phyloP scores from a whole-genome alignment of 306 rosid species.

The Cicer yamashitae region DNA sequence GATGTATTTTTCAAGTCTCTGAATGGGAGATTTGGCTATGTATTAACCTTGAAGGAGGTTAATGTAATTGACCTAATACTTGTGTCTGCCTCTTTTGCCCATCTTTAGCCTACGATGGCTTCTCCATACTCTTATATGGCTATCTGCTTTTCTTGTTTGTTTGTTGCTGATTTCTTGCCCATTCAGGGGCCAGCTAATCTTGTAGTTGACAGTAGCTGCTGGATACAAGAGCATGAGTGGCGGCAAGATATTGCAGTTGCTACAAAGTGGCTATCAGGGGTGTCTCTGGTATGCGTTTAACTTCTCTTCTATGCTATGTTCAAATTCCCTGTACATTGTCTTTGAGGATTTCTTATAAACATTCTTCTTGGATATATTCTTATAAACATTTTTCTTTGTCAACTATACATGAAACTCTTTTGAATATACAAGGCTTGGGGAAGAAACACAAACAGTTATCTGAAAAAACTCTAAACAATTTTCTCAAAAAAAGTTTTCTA shows the following conservation, averaged over 20 bases:
- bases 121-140: neutral
- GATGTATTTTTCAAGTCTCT: slow-evolving; percentile 7
- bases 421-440: neutral
- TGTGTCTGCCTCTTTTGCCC: slow-evolving; percentile 25
- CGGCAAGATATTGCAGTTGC: slow-evolving; percentile 94
- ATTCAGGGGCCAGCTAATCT: slow-evolving; percentile 83
- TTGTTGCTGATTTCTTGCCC: slow-evolving; percentile 42
- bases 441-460: neutral
- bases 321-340: slow-evolving; percentile 12
- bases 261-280: slow-evolving; percentile 97
- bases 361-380: neutral
- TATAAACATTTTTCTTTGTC: neutral
- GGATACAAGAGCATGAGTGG: slow-evolving; percentile 95
- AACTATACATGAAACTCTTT: neutral
- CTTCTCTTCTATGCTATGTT: slow-evolving; percentile 41
- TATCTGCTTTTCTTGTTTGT: neutral
- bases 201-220: slow-evolving; percentile 78
- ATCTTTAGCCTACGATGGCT: slow-evolving; percentile 13
- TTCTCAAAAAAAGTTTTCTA: slow-evolving; percentile 5
- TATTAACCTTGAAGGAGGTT: slow-evolving; percentile 10
- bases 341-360: neutral
- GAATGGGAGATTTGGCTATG: slow-evolving; percentile 23
- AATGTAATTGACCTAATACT: slow-evolving; percentile 26
- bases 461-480: neutral
- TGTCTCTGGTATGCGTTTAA: slow-evolving; percentile 70